Percentiles rank a stretch among this genome's conserved stretches.
Conservation (phyloP, 371 early-diverging fungal species). For the Rhizomucor miehei region DNA sequence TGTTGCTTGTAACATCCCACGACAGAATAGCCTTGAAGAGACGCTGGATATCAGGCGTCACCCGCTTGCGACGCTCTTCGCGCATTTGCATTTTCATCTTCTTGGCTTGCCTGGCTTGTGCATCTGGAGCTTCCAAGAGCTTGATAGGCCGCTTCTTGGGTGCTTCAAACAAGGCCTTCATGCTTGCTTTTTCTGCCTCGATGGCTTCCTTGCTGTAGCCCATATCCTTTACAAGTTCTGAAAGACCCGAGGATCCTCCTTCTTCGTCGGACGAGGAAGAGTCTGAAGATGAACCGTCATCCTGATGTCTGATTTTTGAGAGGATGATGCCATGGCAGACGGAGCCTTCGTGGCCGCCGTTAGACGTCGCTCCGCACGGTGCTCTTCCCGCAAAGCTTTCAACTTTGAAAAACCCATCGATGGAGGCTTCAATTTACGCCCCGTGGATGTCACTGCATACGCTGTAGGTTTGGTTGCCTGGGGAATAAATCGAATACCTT, state of each 20-base stretch:
- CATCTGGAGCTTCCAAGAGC: conserved; percentile 27
- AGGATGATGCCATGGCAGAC: conserved; percentile 24
- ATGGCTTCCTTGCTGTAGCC: conserved; percentile 13
- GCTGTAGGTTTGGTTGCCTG: conserved; percentile 15
- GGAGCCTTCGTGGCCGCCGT: conserved; percentile 36
- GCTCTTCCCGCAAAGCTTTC: conserved; percentile 29
- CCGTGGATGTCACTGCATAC: conserved; percentile 42
- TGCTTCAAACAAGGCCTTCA: conserved; percentile 31
- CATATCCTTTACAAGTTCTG: conserved; percentile 27
- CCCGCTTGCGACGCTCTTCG: conserved; percentile 34
- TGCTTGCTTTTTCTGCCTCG: conserved; percentile 31
- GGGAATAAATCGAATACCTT: background rate
- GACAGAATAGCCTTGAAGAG: conserved; percentile 49
- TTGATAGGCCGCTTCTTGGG: conserved; percentile 30
- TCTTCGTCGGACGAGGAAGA: conserved; percentile 28
- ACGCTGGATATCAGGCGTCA: conserved; percentile 45
- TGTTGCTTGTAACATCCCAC: conserved; percentile 48
- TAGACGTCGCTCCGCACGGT: conserved; percentile 29
- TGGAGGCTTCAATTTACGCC: conserved; percentile 35
- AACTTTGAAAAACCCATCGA: conserved; percentile 44
- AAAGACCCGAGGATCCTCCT: conserved; percentile 15
- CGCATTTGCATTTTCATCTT: conserved; percentile 16
- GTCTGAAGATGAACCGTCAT: conserved; percentile 5
- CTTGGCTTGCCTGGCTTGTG: conserved; percentile 12
- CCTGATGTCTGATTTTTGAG: background rate